Percentiles rank a stretch among this genome's conserved stretches.
phyloP scores from a whole-genome alignment of 2,329 filamentous ascomycete species.

The Huntiella abstrusa region DNA sequence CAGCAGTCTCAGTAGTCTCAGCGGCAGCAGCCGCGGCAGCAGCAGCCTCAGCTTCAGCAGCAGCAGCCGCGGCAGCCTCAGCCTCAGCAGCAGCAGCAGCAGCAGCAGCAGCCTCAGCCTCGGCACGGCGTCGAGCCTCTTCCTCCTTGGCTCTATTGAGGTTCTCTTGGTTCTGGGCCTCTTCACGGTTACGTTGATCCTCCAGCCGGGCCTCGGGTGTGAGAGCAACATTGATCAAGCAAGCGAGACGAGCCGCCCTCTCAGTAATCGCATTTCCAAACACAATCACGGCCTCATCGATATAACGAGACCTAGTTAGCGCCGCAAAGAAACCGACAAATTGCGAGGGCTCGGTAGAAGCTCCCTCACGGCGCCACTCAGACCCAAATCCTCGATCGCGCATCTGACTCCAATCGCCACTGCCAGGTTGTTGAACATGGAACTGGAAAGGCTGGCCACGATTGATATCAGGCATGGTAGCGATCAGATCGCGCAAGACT shows the following conservation, averaged over 20 bases:
- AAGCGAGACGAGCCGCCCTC: slow-evolving; percentile 41
- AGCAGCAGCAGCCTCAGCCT: slow-evolving; percentile 34
- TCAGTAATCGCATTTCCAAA: slow-evolving; percentile 47
- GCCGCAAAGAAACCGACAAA: slow-evolving; percentile 57
- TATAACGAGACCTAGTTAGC: slow-evolving; percentile 60
- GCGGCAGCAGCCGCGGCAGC: slow-evolving; percentile 25
- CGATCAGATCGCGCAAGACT: slow-evolving; percentile 36
- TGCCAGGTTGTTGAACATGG: slow-evolving; percentile 31
- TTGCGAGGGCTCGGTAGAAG: slow-evolving; percentile 46
- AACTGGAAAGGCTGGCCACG: slow-evolving; percentile 37
- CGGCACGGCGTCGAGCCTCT: slow-evolving; percentile 13
- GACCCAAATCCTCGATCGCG: slow-evolving; percentile 22
- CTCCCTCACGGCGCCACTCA: slow-evolving; percentile 29
- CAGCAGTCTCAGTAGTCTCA: slow-evolving; percentile 52
- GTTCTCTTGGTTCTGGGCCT: slow-evolving; percentile 15
- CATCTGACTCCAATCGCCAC: slow-evolving; percentile 31
- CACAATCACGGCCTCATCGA: slow-evolving; percentile 74
- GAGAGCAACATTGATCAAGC: slow-evolving; percentile 53
- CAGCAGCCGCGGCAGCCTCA: slow-evolving; percentile 24
- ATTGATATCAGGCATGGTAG: slow-evolving; percentile 28
- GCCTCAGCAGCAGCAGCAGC: slow-evolving; percentile 36
- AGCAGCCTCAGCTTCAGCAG: not conserved
- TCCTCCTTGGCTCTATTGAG: slow-evolving; percentile 19
- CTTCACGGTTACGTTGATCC: slow-evolving; percentile 12
- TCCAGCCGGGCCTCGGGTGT: slow-evolving; percentile 71